These are phyloP conservation scores for Fusarium nanum DNA, from an alignment of 2,329 filamentous ascomycete species.

Conservation along the genomic window DNA sequence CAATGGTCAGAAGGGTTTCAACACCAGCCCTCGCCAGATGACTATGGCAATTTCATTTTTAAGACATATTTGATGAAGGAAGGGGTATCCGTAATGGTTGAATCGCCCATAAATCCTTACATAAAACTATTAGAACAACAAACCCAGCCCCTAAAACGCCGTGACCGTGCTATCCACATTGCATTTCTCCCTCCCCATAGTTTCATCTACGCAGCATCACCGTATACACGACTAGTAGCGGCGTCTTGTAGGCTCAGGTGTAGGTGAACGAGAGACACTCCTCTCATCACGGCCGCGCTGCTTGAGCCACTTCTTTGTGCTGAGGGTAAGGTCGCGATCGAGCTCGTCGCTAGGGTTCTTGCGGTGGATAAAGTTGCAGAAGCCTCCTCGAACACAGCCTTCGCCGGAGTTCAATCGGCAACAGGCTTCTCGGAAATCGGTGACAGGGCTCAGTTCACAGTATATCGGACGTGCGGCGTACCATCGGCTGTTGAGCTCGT, in stretches of 20 bases:
- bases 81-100: constrained; percentile 36
- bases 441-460: constrained; percentile 96
- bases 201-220: constrained; percentile 11
- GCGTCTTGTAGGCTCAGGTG: constrained; percentile 83
- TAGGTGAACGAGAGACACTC: constrained; percentile 84
- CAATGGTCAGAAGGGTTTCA: constrained; percentile 47
- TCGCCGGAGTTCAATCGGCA: constrained; percentile 94
- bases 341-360: constrained; percentile 93
- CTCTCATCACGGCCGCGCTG: constrained; percentile 84
- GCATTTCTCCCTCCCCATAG: constrained; percentile 25
- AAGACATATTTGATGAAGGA: constrained; percentile 32
- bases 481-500: constrained; percentile 93
- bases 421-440: constrained; percentile 97
- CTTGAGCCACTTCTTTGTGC: constrained; percentile 97
- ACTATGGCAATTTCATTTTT: constrained; percentile 25
- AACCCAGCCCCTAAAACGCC: constrained; percentile 45
- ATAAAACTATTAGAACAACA: constrained; percentile 36
- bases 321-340: constrained; percentile 85
- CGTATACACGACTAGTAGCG: constrained; percentile 64
- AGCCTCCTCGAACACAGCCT: constrained; percentile 93
- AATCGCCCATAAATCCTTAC: constrained; percentile 32
- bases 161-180: constrained; percentile 32
- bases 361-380: constrained; percentile 99
- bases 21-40: constrained; percentile 37
- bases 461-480: constrained; percentile 98